Conservation (phyloP, 108 stramenopile genomes). For the Aurantiochytrium sp. region DNA sequence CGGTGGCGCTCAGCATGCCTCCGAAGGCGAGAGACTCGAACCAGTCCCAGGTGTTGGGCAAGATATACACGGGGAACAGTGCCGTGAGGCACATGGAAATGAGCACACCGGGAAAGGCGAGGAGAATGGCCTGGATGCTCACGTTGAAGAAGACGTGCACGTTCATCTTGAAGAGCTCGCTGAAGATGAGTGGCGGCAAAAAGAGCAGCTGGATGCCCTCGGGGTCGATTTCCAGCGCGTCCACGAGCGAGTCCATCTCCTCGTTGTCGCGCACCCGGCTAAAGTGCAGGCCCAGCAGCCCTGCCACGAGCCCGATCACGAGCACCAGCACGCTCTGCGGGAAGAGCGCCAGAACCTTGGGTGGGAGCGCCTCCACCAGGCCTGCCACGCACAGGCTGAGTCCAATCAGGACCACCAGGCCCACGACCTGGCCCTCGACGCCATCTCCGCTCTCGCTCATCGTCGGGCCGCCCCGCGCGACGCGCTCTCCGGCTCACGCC, state of each 20-base stretch:
- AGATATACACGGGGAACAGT: constrained; percentile 35
- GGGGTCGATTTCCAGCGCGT: not conserved
- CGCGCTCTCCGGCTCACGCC: too few species aligned
- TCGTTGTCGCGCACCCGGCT: not conserved
- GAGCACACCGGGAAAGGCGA: constrained; percentile 50
- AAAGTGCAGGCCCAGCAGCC: not conserved
- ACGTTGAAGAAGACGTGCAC: constrained; percentile 33
- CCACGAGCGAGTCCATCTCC: not conserved
- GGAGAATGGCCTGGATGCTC: constrained; percentile 35
- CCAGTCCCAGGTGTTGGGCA: constrained; percentile 52
- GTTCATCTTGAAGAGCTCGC: constrained; percentile 29
- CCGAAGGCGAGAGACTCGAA: constrained; percentile 52
- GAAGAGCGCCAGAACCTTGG: not conserved
- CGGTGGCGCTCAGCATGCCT: constrained; percentile 61
- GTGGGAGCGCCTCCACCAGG: not conserved
- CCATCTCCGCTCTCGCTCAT: not conserved
- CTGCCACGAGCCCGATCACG: not conserved
- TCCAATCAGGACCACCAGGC: not conserved
- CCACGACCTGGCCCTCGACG: not conserved
- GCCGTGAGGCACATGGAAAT: constrained; percentile 41
- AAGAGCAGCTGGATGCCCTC: constrained; percentile 21
- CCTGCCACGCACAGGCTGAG: not conserved
- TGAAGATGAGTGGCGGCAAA: not conserved
- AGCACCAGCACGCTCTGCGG: constrained; percentile 28
- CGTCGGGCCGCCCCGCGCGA: too few species aligned